Base-by-base conservation (phyloP, 2,329 filamentous ascomycete genomes). In the Fusarium tanahbumbuense region DNA sequence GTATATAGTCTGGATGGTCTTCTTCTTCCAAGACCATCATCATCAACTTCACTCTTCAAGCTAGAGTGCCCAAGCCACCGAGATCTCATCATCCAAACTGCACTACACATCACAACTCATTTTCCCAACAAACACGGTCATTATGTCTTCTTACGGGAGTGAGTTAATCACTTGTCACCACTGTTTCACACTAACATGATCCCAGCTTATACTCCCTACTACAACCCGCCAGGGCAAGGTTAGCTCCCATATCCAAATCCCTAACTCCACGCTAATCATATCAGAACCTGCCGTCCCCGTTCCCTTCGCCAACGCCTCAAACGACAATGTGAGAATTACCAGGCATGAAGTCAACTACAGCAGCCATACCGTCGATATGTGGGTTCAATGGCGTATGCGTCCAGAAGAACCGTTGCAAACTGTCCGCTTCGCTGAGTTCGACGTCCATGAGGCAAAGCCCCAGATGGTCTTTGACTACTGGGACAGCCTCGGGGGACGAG, bases 381-480 rank as follows among this genome's bases (percentile, higher is more conserved):
- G 13, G 49, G 10, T 53, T 15, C 15, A 4, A 20, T 42, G 49
- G 49, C n/a, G 23, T 4, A 12, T 20, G n/a, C 6, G 12, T 22
- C 10, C 32, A 0, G 22, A 18, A 0, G 15, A 4, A 44, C 20
- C 20, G 1, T 2, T 23, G 2, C 30, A 13, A 13, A 23, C 12
- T 2, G 23, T 5, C 3, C 20, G 18, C 13, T 53, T n/a, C 10
- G 9, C 23, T 6, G n/a, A 42, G 22, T 53, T 41, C 13, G 49
- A 53, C 13, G 49, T 42, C 13, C 49, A 53, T 23, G 20, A 23
- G 13, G 49, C 15, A 8, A 42, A 42, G 23, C 23, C 49, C 18
- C 8, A 8, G 11, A 41, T 16, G n/a, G 23, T 53, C 13, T 18
- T 27, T 16, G 10, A 12, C 10, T 53, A 53, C 13, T 53, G 49